These are phyloP conservation scores for Teratosphaeria viscida DNA, from an alignment of 2,329 filamentous ascomycete species.

Conservation along the genomic window DNA sequence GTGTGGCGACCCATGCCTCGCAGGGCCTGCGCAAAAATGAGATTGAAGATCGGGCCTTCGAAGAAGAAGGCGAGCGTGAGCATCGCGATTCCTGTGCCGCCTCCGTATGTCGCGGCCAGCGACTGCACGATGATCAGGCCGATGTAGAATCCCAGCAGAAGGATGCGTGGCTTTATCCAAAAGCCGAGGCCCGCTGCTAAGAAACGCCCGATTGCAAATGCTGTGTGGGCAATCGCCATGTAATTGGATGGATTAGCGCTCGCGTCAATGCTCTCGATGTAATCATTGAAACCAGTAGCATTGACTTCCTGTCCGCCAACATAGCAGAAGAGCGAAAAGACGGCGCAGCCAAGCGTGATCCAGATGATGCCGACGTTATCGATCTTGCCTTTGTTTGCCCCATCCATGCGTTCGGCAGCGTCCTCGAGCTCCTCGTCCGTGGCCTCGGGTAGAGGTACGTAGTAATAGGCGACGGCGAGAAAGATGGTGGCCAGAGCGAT, in stretches of 20 bases:
- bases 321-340: constrained; percentile 50
- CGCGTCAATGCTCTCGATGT: constrained; percentile 32
- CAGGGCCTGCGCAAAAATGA: constrained; percentile 48
- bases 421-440: constrained; percentile 50
- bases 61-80: constrained; percentile 47
- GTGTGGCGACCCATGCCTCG: constrained; percentile 49
- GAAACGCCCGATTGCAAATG: constrained; percentile 50
- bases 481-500: constrained; percentile 51
- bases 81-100: constrained; percentile 36
- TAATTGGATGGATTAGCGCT: constrained; percentile 29
- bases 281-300: constrained; percentile 37
- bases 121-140: constrained; percentile 43
- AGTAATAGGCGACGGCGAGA: constrained; percentile 50
- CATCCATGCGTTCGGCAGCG: constrained; percentile 41
- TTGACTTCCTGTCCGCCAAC: constrained; percentile 51
- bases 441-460: constrained; percentile 52
- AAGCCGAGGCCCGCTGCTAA: constrained; percentile 42
- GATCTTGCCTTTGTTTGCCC: constrained; percentile 38
- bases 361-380: constrained; percentile 42
- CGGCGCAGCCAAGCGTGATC: constrained; percentile 45
- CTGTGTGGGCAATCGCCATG: constrained; percentile 45
- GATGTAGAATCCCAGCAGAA: constrained; percentile 44
- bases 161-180: constrained; percentile 47
- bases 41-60: constrained; percentile 49
- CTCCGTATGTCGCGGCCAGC: constrained; percentile 41